phyloP scores from a whole-genome alignment of 164 flowering plant genomes.

The Warburgia ugandensis region DNA sequence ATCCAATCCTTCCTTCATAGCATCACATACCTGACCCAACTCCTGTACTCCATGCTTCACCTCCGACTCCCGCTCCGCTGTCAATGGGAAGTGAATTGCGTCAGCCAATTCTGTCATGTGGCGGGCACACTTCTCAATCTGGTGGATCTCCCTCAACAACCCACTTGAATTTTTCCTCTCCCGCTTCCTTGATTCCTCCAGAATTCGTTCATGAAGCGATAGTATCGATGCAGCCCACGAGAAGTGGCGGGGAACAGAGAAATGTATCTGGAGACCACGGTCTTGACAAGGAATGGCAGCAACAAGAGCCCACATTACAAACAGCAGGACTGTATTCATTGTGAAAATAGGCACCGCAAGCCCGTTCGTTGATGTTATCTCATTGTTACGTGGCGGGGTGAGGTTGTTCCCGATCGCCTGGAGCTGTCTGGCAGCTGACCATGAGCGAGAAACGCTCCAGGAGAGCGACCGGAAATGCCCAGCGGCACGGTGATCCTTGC shows the following conservation, averaged over 20 bases:
- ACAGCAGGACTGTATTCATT: slow-evolving; percentile 57
- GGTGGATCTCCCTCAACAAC: slow-evolving; percentile 67
- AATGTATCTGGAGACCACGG: slow-evolving; percentile 74
- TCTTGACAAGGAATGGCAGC: slow-evolving; percentile 98
- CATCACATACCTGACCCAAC: slow-evolving; percentile 35
- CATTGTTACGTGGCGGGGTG: slow-evolving; percentile 46
- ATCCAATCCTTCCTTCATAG: slow-evolving; percentile 52
- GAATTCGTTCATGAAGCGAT: slow-evolving; percentile 59
- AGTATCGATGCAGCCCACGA: slow-evolving; percentile 56
- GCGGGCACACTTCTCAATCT: slow-evolving; percentile 57
- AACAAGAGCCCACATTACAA: slow-evolving; percentile 86
- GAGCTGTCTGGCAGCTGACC: slow-evolving; percentile 67
- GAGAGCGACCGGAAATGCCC: slow-evolving; percentile 72
- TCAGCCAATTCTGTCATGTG: slow-evolving; percentile 56
- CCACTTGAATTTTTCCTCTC: slow-evolving; percentile 66
- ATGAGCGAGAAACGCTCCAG: slow-evolving; percentile 89
- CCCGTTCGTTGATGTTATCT: slow-evolving; percentile 52
- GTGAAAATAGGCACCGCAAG: slow-evolving; percentile 61
- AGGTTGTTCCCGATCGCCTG: slow-evolving; percentile 78
- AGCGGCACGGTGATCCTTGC: slow-evolving; percentile 19
- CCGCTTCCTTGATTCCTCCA: slow-evolving; percentile 79
- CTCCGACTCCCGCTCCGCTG: slow-evolving; percentile 56
- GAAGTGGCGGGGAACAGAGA: slow-evolving; percentile 54
- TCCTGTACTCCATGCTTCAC: slow-evolving; percentile 51
- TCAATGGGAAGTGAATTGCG: slow-evolving; percentile 52